Evolutionary conservation across 805 yeast species (phyloP), one percentile per base, ranked within the genome.

Genomic region (Ogataea philodendri): DNA sequence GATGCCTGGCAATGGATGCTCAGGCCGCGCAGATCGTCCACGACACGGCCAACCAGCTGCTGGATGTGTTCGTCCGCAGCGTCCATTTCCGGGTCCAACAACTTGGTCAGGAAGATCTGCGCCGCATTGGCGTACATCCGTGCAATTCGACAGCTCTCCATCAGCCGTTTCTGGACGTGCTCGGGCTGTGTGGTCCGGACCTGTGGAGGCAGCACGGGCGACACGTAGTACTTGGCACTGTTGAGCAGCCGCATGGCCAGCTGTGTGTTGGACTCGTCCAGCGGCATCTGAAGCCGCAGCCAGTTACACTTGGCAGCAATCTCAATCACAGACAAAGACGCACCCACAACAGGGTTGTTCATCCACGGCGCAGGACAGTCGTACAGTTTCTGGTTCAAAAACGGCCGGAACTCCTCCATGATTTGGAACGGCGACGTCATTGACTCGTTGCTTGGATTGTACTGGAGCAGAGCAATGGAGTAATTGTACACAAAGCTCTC

Each of bases 401-500:
- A 38, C 9, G 58, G 55, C 51, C 52, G 11, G 45, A 50, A 35
- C 50, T 55, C 60, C 20, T 42, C 45, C 36, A 63, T 67, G 16
- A 66, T 56, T 2, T 48, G 52, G 42, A 63, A 69, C 2, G 75
- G 74, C 5, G 65, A 60, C 1, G 71, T 70, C 11, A 68, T 35
- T 0, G 47, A 48, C 15, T 45, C 31, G 38, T 52, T 31, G 13
- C 52, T 56, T 3, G 44, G 49, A 7, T 60, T 53, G 5, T 68
- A 59, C 17, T 56, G 46, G 7, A 67, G 48, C 13, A 68, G 37
- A 1, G 55, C 45, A 3, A 62, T 57, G 4, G 67, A 54, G 44
- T 62, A 70, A 46, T 69, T 68, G 54, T 64, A 70, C 2, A 66
- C 42, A 39, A 67, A 69, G 29, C 71, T 67, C 31, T 70, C 75